Evolutionary conservation across 1,284 basidiomycete species (phyloP).

Genomic region (Xanthoconium separans): DNA sequence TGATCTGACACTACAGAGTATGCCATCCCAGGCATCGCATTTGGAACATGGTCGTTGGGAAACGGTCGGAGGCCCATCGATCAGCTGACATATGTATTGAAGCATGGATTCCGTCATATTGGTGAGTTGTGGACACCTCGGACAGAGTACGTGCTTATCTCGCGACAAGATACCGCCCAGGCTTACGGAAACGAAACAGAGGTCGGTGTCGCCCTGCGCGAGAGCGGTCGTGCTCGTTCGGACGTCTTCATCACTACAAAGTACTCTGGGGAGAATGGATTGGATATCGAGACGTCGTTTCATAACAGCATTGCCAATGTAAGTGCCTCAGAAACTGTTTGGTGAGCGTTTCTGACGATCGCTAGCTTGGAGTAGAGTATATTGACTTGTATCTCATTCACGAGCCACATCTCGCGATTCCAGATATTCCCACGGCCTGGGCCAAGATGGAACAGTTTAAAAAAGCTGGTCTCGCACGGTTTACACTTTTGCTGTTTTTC

Average conservation of each 20-base stretch:
- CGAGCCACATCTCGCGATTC: slow-evolving; percentile 45
- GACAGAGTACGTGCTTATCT: background rate
- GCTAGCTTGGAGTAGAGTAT: slow-evolving; percentile 60
- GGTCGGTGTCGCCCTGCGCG: slow-evolving; percentile 46
- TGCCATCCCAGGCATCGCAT: slow-evolving; percentile 48
- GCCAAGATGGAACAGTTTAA: slow-evolving; percentile 57
- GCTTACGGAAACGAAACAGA: slow-evolving; percentile 49
- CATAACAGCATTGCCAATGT: slow-evolving; percentile 54
- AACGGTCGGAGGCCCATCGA: slow-evolving; percentile 47
- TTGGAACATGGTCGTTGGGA: slow-evolving; percentile 54
- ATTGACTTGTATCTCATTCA: slow-evolving; percentile 77
- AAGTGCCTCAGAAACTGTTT: slow-evolving; percentile 4
- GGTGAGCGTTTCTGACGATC: background rate
- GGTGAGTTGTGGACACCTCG: slow-evolving; percentile 31
- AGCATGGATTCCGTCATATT: slow-evolving; percentile 52
- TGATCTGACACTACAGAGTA: slow-evolving; percentile 30
- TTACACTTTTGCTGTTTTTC: background rate
- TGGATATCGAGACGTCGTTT: slow-evolving; percentile 49
- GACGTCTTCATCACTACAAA: slow-evolving; percentile 56
- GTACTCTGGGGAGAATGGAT: slow-evolving; percentile 54
- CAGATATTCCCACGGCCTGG: slow-evolving; percentile 62
- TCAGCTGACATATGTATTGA: slow-evolving; percentile 53
- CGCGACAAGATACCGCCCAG: slow-evolving; percentile 45
- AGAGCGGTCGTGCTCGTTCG: slow-evolving; percentile 43
- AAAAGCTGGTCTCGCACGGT: slow-evolving; percentile 31